Evolutionary conservation across 2,329 filamentous ascomycete genomes (phyloP).

Genomic region (Sarocladium strictum): DNA sequence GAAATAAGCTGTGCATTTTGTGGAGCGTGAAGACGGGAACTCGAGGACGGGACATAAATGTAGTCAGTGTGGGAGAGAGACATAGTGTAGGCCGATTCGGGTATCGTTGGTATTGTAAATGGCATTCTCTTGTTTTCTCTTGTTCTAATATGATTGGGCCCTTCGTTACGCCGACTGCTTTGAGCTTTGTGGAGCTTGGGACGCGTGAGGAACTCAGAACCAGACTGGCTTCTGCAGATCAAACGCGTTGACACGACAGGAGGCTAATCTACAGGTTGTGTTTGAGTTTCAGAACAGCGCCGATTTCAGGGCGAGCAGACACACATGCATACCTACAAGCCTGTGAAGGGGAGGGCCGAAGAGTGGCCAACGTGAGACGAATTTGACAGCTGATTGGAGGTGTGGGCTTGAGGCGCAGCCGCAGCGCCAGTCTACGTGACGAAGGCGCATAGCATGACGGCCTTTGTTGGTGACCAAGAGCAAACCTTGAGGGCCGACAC

Average conservation of each 20-base stretch:
- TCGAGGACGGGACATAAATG: neutral
- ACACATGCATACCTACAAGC: no score
- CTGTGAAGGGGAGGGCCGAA: no score
- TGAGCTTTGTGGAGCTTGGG: no score
- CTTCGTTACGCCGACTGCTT: no score
- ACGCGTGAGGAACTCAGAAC: no score
- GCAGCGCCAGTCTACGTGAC: neutral
- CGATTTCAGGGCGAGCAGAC: no score
- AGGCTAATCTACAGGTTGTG: no score
- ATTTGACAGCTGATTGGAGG: neutral
- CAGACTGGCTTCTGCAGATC: neutral
- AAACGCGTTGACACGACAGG: neutral
- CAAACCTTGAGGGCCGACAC: no score
- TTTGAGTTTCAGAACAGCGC: no score
- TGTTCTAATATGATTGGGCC: neutral
- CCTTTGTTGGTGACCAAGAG: no score
- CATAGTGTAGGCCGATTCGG: neutral
- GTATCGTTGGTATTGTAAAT: neutral
- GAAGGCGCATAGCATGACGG: neutral
- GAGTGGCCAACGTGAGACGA: constrained; percentile 1
- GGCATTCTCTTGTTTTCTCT: constrained; percentile 1
- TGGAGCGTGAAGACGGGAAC: neutral
- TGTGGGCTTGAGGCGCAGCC: neutral
- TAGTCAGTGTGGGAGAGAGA: neutral
- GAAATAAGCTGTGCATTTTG: neutral